Conservation (phyloP, 2,329 filamentous ascomycete species). For the Cladosporium sp. region DNA sequence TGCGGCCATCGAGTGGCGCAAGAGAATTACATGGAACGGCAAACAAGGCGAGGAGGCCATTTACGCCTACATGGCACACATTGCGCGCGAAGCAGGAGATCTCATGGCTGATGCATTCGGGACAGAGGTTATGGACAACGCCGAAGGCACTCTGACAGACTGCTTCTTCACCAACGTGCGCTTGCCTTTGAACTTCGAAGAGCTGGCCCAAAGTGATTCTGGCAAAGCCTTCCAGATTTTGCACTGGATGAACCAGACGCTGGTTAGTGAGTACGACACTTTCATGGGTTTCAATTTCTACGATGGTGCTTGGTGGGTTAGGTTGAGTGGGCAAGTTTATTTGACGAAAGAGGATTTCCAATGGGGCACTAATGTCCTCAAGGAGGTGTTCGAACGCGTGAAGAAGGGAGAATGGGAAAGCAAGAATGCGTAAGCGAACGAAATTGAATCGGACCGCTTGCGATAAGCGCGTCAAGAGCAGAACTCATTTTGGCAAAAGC, state of each 20-base stretch:
- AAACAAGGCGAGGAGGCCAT: conserved; percentile 66
- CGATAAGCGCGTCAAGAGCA: background rate
- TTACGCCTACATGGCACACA: conserved; percentile 58
- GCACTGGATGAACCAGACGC: conserved; percentile 42
- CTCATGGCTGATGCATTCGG: conserved; percentile 62
- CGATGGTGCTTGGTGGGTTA: conserved; percentile 63
- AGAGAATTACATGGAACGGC: conserved; percentile 37
- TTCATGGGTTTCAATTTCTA: conserved; percentile 68
- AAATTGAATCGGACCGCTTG: background rate
- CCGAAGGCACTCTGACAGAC: conserved; percentile 58
- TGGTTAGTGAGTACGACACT: conserved; percentile 64
- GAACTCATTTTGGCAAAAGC: background rate
- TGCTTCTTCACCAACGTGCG: conserved; percentile 74
- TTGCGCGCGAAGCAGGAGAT: conserved; percentile 66
- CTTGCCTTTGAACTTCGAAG: conserved; percentile 60
- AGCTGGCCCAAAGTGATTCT: conserved; percentile 35
- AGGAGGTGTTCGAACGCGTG: conserved; percentile 56
- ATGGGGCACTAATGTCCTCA: conserved; percentile 62
- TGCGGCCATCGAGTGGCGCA: conserved; percentile 70
- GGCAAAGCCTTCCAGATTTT: conserved; percentile 40
- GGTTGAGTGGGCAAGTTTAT: conserved; percentile 81
- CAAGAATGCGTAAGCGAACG: background rate
- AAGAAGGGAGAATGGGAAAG: conserved; percentile 45
- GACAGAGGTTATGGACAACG: conserved; percentile 72
- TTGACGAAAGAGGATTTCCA: conserved; percentile 78